These are phyloP conservation scores for Phytophthora fragariae DNA, from an alignment of 352 stramenopile genomes.

Conservation along the genomic window DNA sequence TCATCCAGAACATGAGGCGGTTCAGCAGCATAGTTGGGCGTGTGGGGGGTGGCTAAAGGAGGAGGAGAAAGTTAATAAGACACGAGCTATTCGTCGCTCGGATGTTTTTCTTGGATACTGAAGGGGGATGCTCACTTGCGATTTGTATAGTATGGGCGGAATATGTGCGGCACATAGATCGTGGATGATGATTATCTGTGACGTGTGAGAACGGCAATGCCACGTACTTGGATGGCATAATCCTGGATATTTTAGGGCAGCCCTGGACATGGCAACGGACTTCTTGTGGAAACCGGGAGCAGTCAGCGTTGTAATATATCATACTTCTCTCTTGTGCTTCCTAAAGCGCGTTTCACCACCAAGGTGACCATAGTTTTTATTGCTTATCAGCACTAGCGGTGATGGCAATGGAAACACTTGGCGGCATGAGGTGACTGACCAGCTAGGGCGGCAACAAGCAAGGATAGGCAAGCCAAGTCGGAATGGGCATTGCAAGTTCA, in stretches of 20 bases:
- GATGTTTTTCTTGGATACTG: slow-evolving; percentile 15
- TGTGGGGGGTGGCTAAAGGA: background rate
- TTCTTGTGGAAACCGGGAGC: too few species aligned
- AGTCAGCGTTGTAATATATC: too few species aligned
- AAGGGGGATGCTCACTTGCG: background rate
- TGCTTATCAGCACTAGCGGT: too few species aligned
- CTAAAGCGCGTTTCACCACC: too few species aligned
- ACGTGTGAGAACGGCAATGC: slow-evolving; percentile 13
- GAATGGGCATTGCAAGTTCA: too few species aligned
- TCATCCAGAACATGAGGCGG: slow-evolving; percentile 59
- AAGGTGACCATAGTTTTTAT: too few species aligned
- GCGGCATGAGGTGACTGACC: too few species aligned
- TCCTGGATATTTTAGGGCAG: background rate
- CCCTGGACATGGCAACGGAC: background rate
- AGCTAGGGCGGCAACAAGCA: too few species aligned
- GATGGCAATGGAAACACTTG: too few species aligned
- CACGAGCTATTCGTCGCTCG: slow-evolving; percentile 1
- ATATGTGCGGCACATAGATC: slow-evolving; percentile 11
- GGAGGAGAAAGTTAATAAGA: background rate
- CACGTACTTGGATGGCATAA: background rate
- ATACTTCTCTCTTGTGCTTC: too few species aligned
- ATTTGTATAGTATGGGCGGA: slow-evolving; percentile 15
- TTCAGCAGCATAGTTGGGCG: slow-evolving; percentile 63
- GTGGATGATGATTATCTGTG: slow-evolving; percentile 11
- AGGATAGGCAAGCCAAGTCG: too few species aligned